Base-by-base conservation (phyloP, 2,329 filamentous ascomycete genomes). In the Cordyceps javanica region DNA sequence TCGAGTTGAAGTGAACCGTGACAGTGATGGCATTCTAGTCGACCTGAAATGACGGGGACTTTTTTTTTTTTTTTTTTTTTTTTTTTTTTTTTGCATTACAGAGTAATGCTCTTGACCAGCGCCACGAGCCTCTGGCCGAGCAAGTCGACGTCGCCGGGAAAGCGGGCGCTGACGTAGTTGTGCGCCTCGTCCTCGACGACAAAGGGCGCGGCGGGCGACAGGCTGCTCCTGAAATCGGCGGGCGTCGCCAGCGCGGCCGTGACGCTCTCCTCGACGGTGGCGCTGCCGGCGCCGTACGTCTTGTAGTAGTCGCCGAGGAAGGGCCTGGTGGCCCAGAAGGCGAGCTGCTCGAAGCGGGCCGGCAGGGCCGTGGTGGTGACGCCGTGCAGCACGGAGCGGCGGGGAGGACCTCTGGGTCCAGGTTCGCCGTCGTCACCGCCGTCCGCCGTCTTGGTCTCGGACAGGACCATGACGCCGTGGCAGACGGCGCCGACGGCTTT, bases 301-400 rank as follows among this genome's bases (percentile, higher is more conserved):
- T 82, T 82, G 65, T 81, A 82, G 61, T 82, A 82, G 57, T 82
- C 79, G 3, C 79, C 79, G 13, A 82, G 64, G 42, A 80, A 75
- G 2, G 69, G 66, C 38, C 76, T 68, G 3, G 79, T 82, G 3
- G 72, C 70, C 72, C 77, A 79, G 59, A 75, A 82, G 1, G 76
- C 76, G 19, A 70, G 54, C 60, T 77, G 74, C 64, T 82, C 79
- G 63, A 81, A 80, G 25, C 70, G 65, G 0, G 71, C 72, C 0
- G 78, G 79, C 45, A 82, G 66, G 0, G 78, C 73, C 1, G 79
- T 81, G 6, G 79, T 82, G 3, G 63, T 65, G 60, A 73, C 77
- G 30, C 77, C 74, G 52, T 75, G 70, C 25, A 82, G 66, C 3
- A 81, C 69, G 59, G 77, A 80, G 60, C 70, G n/a, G n/a, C n/a